phyloP scores from a whole-genome alignment of 139 green algal species.

The Ettlia oleoabundans region DNA sequence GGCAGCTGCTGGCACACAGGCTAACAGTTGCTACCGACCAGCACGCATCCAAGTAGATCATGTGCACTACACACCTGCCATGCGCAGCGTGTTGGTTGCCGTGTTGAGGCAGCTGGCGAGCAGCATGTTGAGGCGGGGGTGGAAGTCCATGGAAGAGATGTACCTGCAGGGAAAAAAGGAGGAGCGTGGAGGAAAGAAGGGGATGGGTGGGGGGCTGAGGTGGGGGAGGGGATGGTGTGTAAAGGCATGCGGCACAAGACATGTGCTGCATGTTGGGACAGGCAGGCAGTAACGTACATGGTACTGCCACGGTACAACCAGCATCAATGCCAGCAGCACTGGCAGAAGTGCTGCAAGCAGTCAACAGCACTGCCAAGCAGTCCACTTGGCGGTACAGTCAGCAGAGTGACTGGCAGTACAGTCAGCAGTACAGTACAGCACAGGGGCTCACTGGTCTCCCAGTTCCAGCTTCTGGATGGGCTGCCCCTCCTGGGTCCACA shows the following conservation, averaged over 20 bases:
- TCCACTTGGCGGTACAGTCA: no score
- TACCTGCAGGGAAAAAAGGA: slow-evolving; percentile 34
- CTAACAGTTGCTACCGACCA: no score
- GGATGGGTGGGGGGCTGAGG: neutral
- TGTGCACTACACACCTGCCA: slow-evolving; percentile 4
- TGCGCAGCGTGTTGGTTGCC: slow-evolving; percentile 1
- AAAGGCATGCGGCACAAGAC: no score
- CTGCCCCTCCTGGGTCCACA: slow-evolving; percentile 43
- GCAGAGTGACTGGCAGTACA: neutral
- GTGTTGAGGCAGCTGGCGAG: slow-evolving; percentile 33
- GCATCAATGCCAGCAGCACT: no score
- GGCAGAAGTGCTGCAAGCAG: no score
- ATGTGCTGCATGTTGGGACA: no score
- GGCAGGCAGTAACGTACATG: no score
- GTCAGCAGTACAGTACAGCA: neutral
- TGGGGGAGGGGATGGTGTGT: neutral
- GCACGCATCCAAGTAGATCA: no score
- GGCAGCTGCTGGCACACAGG: no score
- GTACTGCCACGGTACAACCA: no score
- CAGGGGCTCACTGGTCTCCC: slow-evolving; percentile 6
- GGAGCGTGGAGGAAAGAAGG: neutral
- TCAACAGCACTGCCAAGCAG: no score
- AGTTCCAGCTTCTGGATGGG: slow-evolving; percentile 22
- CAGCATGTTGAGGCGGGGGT: slow-evolving; percentile 49
- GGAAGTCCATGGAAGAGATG: slow-evolving; percentile 62